phyloP scores from a whole-genome alignment of 2,329 filamentous ascomycete genomes.

The Colletotrichum sp. region DNA sequence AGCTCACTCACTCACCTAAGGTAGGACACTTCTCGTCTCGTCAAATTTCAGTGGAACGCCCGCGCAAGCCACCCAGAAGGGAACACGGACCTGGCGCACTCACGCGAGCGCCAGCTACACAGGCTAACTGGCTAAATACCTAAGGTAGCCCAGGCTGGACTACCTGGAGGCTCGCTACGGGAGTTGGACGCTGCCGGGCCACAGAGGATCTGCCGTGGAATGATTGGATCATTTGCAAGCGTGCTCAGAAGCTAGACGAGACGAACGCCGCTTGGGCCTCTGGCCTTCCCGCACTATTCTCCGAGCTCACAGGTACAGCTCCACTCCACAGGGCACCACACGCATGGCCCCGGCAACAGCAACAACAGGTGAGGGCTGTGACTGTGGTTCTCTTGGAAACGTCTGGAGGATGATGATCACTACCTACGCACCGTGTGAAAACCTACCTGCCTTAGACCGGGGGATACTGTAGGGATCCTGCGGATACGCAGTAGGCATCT shows the following conservation, averaged over 20 bases:
- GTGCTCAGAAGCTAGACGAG: not conserved
- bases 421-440: not conserved
- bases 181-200: not conserved
- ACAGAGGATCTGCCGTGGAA: not conserved
- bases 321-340: not conserved
- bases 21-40: not conserved
- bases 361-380: not conserved
- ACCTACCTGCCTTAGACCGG: not conserved
- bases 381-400: not conserved
- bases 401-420: not conserved
- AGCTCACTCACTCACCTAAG: not conserved
- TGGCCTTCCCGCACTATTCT: not conserved
- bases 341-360: not conserved
- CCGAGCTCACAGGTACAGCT: not conserved
- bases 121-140: not conserved
- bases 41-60: constrained; percentile 18
- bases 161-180: not conserved
- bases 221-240: not conserved
- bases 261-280: not conserved
- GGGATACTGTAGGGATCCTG: not conserved
- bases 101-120: not conserved
- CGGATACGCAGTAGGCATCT: not conserved
- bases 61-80: constrained; percentile 1
- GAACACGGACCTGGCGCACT: not conserved
- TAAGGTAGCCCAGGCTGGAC: not conserved